Evolutionary conservation across 495 filamentous ascomycete species (phyloP).

Genomic region (Talaromyces nanjingensis): DNA sequence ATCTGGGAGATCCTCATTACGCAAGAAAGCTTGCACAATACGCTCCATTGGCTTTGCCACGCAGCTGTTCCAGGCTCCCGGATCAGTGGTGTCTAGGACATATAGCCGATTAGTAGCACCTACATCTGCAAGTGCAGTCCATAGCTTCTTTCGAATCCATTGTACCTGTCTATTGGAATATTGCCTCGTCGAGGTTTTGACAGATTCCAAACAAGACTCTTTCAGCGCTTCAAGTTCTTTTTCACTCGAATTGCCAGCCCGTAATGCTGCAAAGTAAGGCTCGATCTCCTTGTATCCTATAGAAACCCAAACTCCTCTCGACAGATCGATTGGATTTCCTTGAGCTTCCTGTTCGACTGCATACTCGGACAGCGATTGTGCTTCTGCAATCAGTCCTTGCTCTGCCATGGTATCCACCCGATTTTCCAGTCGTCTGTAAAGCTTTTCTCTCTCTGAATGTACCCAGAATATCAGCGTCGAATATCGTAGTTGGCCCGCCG

Average conservation of each 20-base stretch:
- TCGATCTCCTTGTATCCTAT: slow-evolving; percentile 93
- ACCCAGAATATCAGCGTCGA: slow-evolving; percentile 79
- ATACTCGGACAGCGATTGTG: slow-evolving; percentile 51
- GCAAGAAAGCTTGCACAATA: slow-evolving; percentile 49
- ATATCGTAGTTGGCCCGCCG: slow-evolving; percentile 37
- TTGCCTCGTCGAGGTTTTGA: slow-evolving; percentile 73
- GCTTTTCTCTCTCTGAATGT: slow-evolving; percentile 58
- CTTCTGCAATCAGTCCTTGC: slow-evolving; percentile 65
- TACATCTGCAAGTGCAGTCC: slow-evolving; percentile 52
- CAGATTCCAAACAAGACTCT: slow-evolving; percentile 43
- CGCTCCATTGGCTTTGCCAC: slow-evolving; percentile 59
- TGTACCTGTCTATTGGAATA: slow-evolving; percentile 77
- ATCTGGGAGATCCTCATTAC: slow-evolving; percentile 38
- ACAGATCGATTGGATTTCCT: slow-evolving; percentile 56
- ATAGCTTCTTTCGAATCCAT: slow-evolving; percentile 81
- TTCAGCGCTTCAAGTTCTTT: slow-evolving; percentile 38
- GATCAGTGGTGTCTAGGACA: slow-evolving; percentile 66
- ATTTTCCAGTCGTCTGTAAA: slow-evolving; percentile 62
- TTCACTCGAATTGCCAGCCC: slow-evolving; percentile 22
- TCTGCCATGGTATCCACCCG: slow-evolving; percentile 80
- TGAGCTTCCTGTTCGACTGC: slow-evolving; percentile 36
- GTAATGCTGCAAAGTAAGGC: slow-evolving; percentile 53
- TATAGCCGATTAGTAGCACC: slow-evolving; percentile 52
- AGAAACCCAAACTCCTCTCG: slow-evolving; percentile 85
- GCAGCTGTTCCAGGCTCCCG: slow-evolving; percentile 43